phyloP scores from a whole-genome alignment of 2,329 filamentous ascomycete species.

The Monilinia laxa region DNA sequence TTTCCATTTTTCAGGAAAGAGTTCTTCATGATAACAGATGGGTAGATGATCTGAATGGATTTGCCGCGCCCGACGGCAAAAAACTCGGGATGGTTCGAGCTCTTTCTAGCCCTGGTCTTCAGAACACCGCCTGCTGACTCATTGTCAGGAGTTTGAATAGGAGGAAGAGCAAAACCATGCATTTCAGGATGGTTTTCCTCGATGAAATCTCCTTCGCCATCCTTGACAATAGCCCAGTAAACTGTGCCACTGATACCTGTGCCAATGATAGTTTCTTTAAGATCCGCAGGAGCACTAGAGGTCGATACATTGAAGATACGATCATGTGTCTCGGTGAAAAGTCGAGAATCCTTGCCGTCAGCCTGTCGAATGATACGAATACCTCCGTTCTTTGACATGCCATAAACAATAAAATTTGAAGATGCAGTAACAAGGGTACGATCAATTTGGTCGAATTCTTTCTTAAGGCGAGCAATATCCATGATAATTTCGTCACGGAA shows the following conservation, averaged over 20 bases:
- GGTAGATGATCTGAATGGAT: conserved; percentile 87
- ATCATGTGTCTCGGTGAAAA: conserved; percentile 89
- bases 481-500: conserved; percentile 81
- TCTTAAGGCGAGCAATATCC: conserved; percentile 92
- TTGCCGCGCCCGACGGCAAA: conserved; percentile 96
- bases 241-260: conserved; percentile 93
- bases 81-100: conserved; percentile 84
- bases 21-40: conserved; percentile 61
- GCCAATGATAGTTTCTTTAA: conserved; percentile 79
- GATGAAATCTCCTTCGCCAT: conserved; percentile 74
- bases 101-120: conserved; percentile 92
- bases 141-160: conserved; percentile 80
- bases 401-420: conserved; percentile 89
- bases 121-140: conserved; percentile 88
- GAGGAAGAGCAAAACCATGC: conserved; percentile 85
- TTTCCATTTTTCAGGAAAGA: conserved; percentile 62
- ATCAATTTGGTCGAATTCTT: conserved; percentile 96
- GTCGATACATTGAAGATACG: conserved; percentile 93
- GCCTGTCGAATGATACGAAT: conserved; percentile 93
- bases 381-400: conserved; percentile 88
- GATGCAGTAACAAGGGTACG: conserved; percentile 89
- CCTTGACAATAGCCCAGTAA: conserved; percentile 87
- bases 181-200: conserved; percentile 77
- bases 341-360: conserved; percentile 84
- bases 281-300: conserved; percentile 63